Percentiles rank a stretch among this genome's conserved stretches.
Evolutionary conservation across 768 basidiomycete species (phyloP).

Genomic region (Cystobasidium ongulense): DNA sequence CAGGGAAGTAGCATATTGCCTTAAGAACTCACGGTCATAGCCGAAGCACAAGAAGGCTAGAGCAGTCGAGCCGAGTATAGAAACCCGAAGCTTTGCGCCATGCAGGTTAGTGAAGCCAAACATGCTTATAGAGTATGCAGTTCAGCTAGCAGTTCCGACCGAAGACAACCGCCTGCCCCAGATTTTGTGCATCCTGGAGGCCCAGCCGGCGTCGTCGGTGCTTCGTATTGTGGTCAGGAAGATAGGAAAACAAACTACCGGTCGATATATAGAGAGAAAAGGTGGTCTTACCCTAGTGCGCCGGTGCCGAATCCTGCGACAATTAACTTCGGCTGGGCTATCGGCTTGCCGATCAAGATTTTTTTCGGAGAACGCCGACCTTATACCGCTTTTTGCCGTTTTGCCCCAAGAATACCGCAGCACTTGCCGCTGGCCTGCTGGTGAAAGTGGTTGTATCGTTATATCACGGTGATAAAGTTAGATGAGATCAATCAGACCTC

Average conservation of each 20-base stretch:
- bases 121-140: not conserved
- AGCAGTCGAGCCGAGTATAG: not conserved
- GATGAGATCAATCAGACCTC: not conserved
- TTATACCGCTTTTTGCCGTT: too few species aligned
- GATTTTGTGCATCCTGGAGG: too few species aligned
- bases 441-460: not conserved
- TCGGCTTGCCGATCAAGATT: not conserved
- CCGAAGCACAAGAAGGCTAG: conserved; percentile 1
- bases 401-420: too few species aligned
- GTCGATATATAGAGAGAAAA: not conserved
- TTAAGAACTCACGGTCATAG: conserved; percentile 8
- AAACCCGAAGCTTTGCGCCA: not conserved
- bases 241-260: not conserved
- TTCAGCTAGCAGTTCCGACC: too few species aligned
- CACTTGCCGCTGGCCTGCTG: too few species aligned
- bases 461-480: not conserved
- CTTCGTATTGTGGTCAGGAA: too few species aligned
- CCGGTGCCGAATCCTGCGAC: not conserved
- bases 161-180: too few species aligned
- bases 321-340: not conserved
- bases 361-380: too few species aligned
- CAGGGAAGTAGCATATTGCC: too few species aligned
- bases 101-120: not conserved
- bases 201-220: too few species aligned
- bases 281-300: not conserved